Evolutionary conservation across 192 early-diverging fungal species (phyloP), one percentile per base, ranked within the genome.

Genomic region (Phycomyces nitens): DNA sequence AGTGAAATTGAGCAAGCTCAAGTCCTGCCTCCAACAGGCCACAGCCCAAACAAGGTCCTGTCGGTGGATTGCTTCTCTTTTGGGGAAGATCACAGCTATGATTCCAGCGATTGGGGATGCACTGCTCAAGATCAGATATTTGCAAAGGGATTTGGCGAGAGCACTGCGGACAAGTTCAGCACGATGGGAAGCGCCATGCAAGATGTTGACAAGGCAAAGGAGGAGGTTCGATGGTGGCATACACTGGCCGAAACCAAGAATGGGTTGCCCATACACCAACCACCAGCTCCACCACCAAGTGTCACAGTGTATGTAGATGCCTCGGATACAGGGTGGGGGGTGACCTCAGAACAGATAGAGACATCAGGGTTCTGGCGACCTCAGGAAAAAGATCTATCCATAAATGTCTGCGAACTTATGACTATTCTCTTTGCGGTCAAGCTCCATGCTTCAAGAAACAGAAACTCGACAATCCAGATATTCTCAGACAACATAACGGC

Each of bases 311-410:
- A 49, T 23, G 59, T 61, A 16, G 58, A 68, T 24, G 51, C 66
- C 0, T 68, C 43, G 22, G 66, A 68, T 22, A 55, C 58, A 44
- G 66, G 66, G 5, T 68, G 53, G 42, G 66, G 66, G 9, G 23
- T 68, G 5, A 41, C 20, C 16, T 68, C 58, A 10, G 9, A 16
- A 6, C 1, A 26, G 8, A 34, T 54, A 5, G 21, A 54, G 15
- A 53, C 40, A 26, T 18, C 66, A 11, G 58, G 66, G 5, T 60
- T 43, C 23, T 68, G 66, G 66, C 44, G 20, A 9, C 9, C 20
- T 5, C 23, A 41, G 29, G 51, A 61, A 58, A 56, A 38, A 44
- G 44, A 47, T 0, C 1, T 16, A 1, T 52, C 64, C 0, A 65
- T 65, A 21, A 63, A 63, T 21, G 61, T 54, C 3, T 15, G 34